Evolutionary conservation across 1,139 yeast genomes (phyloP).

Genomic region (Wickerhamomyces sp.): DNA sequence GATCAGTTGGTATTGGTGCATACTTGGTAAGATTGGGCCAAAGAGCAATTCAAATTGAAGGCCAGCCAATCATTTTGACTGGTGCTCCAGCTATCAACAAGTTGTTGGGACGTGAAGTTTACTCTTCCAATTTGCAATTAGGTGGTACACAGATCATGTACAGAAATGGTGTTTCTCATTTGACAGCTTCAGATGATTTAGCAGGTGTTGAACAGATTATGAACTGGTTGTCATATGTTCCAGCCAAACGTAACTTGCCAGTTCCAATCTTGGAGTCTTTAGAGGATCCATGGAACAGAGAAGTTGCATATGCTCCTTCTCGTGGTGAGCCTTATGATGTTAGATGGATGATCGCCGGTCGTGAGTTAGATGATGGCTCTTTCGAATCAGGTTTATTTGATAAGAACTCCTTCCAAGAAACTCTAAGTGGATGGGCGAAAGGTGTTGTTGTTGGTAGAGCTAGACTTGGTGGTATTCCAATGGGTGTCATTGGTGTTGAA

Average conservation of each 20-base stretch:
- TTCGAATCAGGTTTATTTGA: conserved; percentile 90
- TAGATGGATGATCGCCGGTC: conserved; percentile 92
- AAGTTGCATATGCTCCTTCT: conserved; percentile 74
- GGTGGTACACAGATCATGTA: conserved; percentile 99
- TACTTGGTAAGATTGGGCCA: conserved; percentile 96
- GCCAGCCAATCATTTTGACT: conserved; percentile 95
- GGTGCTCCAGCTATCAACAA: conserved; percentile 99
- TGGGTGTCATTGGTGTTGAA: conserved; percentile 97
- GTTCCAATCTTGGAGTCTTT: conserved; percentile 80
- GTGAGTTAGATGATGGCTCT: conserved; percentile 55
- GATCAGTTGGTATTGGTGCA: conserved; percentile 99
- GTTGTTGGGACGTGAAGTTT: conserved; percentile 92
- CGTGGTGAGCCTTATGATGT: conserved; percentile 80
- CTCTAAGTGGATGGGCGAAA: conserved; percentile 97
- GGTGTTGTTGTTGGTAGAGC: conserved; percentile 99
- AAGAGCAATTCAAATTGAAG: conserved; percentile 97
- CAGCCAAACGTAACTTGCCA: conserved; percentile 85
- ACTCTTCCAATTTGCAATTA: conserved; percentile 91
- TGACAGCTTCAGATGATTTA: conserved; percentile 92
- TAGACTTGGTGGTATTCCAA: conserved; percentile 96
- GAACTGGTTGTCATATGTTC: conserved; percentile 95
- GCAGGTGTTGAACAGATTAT: conserved; percentile 94
- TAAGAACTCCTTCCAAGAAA: conserved; percentile 89
- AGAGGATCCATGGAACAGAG: conserved; percentile 90
- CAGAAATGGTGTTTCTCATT: conserved; percentile 94